Evolutionary conservation across 768 basidiomycete species (phyloP).

Genomic region (Imleria badia): DNA sequence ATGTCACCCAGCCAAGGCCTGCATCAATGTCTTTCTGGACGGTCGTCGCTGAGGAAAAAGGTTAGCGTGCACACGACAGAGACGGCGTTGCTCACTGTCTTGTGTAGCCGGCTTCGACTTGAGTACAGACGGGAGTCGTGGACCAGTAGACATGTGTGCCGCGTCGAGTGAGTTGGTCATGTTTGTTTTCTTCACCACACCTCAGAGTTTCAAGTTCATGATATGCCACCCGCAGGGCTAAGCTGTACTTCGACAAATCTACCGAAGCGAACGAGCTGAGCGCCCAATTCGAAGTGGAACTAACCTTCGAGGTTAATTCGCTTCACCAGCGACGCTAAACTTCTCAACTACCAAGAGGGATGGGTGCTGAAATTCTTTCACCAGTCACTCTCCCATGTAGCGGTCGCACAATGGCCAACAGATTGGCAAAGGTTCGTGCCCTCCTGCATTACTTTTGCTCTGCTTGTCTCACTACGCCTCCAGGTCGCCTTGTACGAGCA

Average conservation of each 20-base stretch:
- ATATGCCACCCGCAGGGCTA: neutral
- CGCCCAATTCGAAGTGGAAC: too few species aligned
- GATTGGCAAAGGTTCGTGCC: slow-evolving; percentile 51
- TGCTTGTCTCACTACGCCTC: neutral
- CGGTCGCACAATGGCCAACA: slow-evolving; percentile 41
- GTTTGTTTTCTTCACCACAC: too few species aligned
- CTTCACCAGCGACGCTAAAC: too few species aligned
- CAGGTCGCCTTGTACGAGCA: slow-evolving; percentile 94
- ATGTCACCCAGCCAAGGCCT: slow-evolving; percentile 60
- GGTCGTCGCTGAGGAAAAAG: slow-evolving; percentile 42
- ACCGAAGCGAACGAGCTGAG: too few species aligned
- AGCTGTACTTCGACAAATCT: too few species aligned
- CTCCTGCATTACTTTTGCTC: neutral
- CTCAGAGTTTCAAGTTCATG: too few species aligned
- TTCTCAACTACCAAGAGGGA: neutral
- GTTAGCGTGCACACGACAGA: neutral
- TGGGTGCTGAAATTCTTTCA: slow-evolving; percentile 23
- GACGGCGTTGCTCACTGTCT: slow-evolving; percentile 24
- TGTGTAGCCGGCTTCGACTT: slow-evolving; percentile 33
- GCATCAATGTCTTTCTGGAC: slow-evolving; percentile 53
- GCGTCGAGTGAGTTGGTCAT: neutral
- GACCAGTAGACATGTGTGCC: slow-evolving; percentile 20
- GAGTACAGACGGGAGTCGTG: slow-evolving; percentile 34
- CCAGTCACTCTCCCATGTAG: slow-evolving; percentile 34
- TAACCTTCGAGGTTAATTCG: too few species aligned